These are phyloP conservation scores for Allium sativum DNA, from an alignment of 106 monocot genomes.

Conservation along the genomic window DNA sequence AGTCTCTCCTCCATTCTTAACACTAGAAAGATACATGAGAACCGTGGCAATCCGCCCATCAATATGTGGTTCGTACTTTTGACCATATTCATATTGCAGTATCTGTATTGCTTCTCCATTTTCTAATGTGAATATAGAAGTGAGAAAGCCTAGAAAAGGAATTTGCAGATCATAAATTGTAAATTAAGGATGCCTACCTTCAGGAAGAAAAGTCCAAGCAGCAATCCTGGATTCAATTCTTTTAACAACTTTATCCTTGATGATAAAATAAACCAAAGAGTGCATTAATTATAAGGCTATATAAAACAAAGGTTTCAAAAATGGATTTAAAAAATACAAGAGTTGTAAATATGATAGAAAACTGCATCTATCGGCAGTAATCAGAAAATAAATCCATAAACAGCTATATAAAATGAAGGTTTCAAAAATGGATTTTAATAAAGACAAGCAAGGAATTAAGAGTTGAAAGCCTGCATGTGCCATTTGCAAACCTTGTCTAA, in stretches of 20 bases:
- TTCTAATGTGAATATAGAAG: constrained; percentile 25
- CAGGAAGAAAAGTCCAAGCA: constrained; percentile 88
- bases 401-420: background rate
- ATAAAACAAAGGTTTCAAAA: background rate
- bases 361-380: background rate
- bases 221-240: constrained; percentile 73
- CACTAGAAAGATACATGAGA: constrained; percentile 88
- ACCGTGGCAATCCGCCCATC: constrained; percentile 86
- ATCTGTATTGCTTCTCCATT: constrained; percentile 82
- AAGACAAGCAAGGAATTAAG: background rate
- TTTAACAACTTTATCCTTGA: constrained; percentile 65
- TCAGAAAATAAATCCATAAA: background rate
- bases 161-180: background rate
- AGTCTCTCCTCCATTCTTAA: constrained; percentile 79
- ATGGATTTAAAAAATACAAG: background rate
- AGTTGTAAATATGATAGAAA: background rate
- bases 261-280: background rate
- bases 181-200: constrained; percentile 31
- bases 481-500: too few relatives aligned
- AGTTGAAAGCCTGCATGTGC: too few relatives aligned
- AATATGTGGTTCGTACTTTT: constrained; percentile 88
- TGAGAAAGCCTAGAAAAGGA: background rate
- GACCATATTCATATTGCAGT: constrained; percentile 63
- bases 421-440: background rate
- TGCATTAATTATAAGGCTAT: background rate